Conservation (phyloP, 805 yeast species). For the Saccharomyces paradoxus region DNA sequence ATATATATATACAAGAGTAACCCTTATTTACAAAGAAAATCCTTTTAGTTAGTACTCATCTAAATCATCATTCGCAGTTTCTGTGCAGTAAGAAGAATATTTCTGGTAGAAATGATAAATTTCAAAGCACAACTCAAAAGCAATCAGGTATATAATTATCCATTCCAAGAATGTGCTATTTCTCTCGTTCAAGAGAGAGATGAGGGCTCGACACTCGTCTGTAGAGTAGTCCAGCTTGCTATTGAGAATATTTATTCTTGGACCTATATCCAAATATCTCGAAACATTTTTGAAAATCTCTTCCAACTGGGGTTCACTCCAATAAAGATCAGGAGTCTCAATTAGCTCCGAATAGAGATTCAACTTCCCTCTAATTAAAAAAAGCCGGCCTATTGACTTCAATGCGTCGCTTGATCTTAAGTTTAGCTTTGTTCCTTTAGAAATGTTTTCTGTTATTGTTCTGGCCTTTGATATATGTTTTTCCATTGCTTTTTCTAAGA, state of each 20-base stretch:
- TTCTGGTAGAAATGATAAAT: conserved; percentile 51
- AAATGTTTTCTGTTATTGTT: conserved; percentile 54
- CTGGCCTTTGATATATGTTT: conserved; percentile 56
- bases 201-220: conserved; percentile 73
- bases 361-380: conserved; percentile 71
- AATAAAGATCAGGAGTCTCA: conserved; percentile 87
- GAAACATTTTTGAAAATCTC: conserved; percentile 65
- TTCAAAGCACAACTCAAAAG: conserved; percentile 82
- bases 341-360: conserved; percentile 81
- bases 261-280: conserved; percentile 61
- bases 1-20: not conserved
- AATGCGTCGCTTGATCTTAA: conserved; percentile 55
- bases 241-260: conserved; percentile 72
- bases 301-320: conserved; percentile 87
- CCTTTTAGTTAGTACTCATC: not conserved
- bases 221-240: conserved; percentile 84
- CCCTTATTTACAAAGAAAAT: not conserved
- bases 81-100: not conserved
- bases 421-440: conserved; percentile 49
- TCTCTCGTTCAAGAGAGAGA: conserved; percentile 67
- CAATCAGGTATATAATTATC: conserved; percentile 76
- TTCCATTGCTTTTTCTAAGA: conserved; percentile 67
- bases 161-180: conserved; percentile 74
- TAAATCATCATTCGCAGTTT: not conserved
- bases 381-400: conserved; percentile 62